phyloP scores from a whole-genome alignment of 2,329 filamentous ascomycete genomes.

The Pyricularia grisea region DNA sequence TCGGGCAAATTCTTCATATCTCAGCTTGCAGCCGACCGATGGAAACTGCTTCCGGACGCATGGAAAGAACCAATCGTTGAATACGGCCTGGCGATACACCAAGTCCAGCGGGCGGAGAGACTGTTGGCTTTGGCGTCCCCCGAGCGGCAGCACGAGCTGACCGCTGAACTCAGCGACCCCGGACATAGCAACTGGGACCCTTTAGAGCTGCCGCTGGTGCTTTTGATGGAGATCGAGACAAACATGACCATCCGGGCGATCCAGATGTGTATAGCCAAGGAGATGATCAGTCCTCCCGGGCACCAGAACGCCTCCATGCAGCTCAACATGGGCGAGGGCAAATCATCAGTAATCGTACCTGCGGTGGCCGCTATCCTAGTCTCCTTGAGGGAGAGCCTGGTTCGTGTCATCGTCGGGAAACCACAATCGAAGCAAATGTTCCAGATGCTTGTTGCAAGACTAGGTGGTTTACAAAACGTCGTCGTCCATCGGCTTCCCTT shows the following conservation, averaged over 20 bases:
- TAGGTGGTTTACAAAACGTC: conserved; percentile 46
- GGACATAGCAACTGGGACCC: conserved; percentile 50
- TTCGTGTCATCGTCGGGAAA: conserved; percentile 51
- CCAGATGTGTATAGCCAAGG: conserved; percentile 45
- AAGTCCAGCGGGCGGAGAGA: conserved; percentile 31
- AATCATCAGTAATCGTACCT: conserved; percentile 60
- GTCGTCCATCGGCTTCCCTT: conserved; percentile 50
- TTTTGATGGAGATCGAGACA: conserved; percentile 57
- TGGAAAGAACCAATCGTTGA: conserved; percentile 27
- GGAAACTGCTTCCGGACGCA: conserved; percentile 11
- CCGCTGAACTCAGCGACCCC: conserved; percentile 32
- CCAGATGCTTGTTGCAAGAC: conserved; percentile 40
- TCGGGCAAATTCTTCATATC: no score
- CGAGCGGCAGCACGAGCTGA: conserved; percentile 17
- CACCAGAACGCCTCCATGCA: conserved; percentile 47
- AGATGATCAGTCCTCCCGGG: conserved; percentile 38
- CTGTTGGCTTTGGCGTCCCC: conserved; percentile 19
- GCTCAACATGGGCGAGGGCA: conserved; percentile 64
- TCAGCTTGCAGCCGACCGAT: no score
- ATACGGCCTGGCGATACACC: conserved; percentile 30
- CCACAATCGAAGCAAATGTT: conserved; percentile 53
- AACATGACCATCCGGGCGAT: conserved; percentile 49
- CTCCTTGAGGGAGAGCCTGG: conserved; percentile 33
- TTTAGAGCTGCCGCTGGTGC: conserved; percentile 41
- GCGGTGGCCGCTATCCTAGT: conserved; percentile 47